Base-by-base conservation (phyloP, 768 basidiomycete genomes). In the Dentipellis sp. region DNA sequence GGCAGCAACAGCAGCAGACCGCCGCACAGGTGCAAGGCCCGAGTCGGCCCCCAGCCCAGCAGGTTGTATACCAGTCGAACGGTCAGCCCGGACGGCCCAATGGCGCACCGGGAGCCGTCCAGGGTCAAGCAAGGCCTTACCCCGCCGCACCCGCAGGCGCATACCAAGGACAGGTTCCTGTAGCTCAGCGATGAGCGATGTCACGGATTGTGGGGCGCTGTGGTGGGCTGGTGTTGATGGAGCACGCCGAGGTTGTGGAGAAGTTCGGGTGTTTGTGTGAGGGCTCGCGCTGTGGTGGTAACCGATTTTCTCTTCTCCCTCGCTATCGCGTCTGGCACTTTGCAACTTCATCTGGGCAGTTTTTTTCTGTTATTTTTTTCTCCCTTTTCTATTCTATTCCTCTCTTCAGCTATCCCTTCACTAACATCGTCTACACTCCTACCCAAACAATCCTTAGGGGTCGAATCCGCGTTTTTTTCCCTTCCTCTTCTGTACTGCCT, bases 11-110 rank as follows among this genome's bases (percentile, higher is more conserved):
- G 46, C 63, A 60, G 19, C 66, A 63, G 49, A 52, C 64, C 8
- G 39, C 61, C 53, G 29, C 53, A 49, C 62, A 56, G 42, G 63
- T 39, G 21, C 59, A 61, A 12, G 17, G 23, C 23, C 59, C 55
- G 37, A 12, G 51, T 10, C 37, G 22, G 21, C 51, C 57, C 1
- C 60, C 56, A 54, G 29, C 29, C 3, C 64, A 66, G 37, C 69
- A 71, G 56, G 59, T 68, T 10, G 63, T 68, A 22, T 71, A 68
- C 52, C 67, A 69, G 59, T 68, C 61, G 3, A 62, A 62, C 46
- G 59, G 68, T 54, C 64, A 63, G 54, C 55, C 60, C 2, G 51
- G 59, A n/a, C 54, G 65, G 40, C 58, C 58, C 34, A 70, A 70
- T 52, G 70, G 70, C 29, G 56, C 48, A 35, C 21, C 48, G 42